Evolutionary conservation across 352 stramenopile species (phyloP).

Genomic region (Achlya hypogyna): DNA sequence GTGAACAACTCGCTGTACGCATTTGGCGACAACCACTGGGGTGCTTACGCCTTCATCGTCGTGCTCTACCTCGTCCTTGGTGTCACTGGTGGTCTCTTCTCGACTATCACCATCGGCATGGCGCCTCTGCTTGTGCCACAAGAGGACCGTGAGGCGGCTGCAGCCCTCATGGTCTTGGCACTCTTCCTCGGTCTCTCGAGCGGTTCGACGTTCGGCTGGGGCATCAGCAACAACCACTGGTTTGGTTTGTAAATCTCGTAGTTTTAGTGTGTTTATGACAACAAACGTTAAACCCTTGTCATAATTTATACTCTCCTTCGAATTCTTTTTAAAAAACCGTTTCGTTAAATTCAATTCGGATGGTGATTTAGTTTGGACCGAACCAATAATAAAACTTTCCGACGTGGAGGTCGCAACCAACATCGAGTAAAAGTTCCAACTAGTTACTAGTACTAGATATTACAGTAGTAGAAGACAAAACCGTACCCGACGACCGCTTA

Average conservation of each 20-base stretch:
- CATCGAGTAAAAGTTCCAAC: no score
- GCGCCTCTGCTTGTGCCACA: constrained; percentile 37
- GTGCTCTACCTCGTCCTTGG: constrained; percentile 36
- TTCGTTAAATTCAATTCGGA: no score
- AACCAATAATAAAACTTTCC: no score
- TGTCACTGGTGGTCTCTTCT: constrained; percentile 40
- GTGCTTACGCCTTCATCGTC: background rate
- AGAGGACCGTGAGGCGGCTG: constrained; percentile 41
- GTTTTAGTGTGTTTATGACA: background rate
- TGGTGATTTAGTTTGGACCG: no score
- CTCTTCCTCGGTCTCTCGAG: constrained; percentile 40
- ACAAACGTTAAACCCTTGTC: background rate
- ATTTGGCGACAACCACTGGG: constrained; percentile 25
- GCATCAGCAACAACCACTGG: constrained; percentile 39
- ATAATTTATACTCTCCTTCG: background rate
- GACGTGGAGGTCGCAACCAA: no score
- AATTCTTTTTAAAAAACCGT: no score
- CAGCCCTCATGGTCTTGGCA: constrained; percentile 45
- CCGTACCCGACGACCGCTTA: no score
- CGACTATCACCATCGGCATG: constrained; percentile 49
- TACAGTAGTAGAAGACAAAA: no score
- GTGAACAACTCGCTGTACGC: constrained; percentile 39
- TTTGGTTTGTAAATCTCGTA: constrained; percentile 27
- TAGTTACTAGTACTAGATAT: no score
- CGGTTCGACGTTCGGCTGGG: constrained; percentile 38